A percentile compares a stretch with the other conserved stretches of the same genome.
Conservation (phyloP, 2,329 filamentous ascomycete genomes). For the Fusarium pseudonygamai region DNA sequence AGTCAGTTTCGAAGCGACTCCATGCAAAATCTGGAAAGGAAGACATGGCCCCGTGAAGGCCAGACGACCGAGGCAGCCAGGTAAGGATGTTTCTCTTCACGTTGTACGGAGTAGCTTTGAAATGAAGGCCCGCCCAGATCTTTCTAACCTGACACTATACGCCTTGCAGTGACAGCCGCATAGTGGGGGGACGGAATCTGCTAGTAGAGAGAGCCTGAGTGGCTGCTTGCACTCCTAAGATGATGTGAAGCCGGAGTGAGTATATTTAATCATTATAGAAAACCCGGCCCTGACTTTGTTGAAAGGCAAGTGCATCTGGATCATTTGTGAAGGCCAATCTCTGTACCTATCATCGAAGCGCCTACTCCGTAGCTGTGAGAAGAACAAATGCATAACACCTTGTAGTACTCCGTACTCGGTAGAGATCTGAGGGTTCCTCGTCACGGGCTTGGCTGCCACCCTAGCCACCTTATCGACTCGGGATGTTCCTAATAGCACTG, state of each 20-base stretch:
- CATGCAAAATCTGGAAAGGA: background rate
- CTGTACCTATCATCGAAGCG: background rate
- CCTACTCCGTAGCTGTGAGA: background rate
- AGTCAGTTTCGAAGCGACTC: background rate
- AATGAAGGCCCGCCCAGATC: constrained; percentile 10
- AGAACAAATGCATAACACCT: background rate
- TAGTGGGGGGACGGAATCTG: constrained; percentile 34
- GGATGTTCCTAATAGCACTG: constrained; percentile 1
- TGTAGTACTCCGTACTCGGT: no score
- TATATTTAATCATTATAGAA: background rate
- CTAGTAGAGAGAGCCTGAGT: constrained; percentile 3
- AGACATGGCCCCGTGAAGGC: background rate
- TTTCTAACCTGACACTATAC: constrained; percentile 29
- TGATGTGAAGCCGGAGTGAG: background rate
- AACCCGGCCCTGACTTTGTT: background rate
- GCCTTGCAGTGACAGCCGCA: constrained; percentile 38
- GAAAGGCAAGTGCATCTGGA: background rate
- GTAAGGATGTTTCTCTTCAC: constrained; percentile 4
- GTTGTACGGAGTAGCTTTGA: constrained; percentile 9
- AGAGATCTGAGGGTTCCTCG: background rate
- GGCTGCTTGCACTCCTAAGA: background rate
- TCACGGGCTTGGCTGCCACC: background rate
- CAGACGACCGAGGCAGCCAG: background rate
- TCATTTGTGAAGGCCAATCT: background rate
- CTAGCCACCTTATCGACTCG: background rate